phyloP scores from a whole-genome alignment of 202 grass and related monocot genomes.

The Eragrostis tef region DNA sequence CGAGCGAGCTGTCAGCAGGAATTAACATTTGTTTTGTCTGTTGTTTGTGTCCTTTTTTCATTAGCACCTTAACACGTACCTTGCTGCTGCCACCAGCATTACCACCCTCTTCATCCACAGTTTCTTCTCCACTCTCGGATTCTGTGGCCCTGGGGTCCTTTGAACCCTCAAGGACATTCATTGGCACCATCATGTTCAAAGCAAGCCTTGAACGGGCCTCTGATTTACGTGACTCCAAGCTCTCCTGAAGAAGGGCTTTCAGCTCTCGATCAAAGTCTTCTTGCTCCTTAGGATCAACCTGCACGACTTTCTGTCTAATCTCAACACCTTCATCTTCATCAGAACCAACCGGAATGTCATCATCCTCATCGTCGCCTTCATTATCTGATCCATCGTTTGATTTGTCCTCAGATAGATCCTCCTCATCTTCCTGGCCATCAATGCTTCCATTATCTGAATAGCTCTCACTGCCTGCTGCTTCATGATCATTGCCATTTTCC shows the following conservation, averaged over 20 bases:
- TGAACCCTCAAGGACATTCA: slow-evolving; percentile 88
- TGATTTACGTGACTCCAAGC: slow-evolving; percentile 83
- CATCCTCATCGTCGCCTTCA: slow-evolving; percentile 82
- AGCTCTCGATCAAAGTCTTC: slow-evolving; percentile 95
- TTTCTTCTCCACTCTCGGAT: slow-evolving; percentile 93
- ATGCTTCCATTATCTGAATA: slow-evolving; percentile 86
- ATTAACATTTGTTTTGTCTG: slow-evolving; percentile 95
- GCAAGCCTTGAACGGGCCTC: slow-evolving; percentile 75
- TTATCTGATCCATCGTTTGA: slow-evolving; percentile 81
- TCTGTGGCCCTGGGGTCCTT: slow-evolving; percentile 60
- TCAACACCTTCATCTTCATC: slow-evolving; percentile 89
- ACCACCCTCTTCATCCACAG: slow-evolving; percentile 81
- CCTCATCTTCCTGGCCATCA: slow-evolving; percentile 80
- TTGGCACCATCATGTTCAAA: slow-evolving; percentile 96
- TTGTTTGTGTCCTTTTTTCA: slow-evolving; percentile 97
- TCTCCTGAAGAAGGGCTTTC: slow-evolving; percentile 93
- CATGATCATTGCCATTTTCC: slow-evolving; percentile 70
- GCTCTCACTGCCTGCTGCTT: slow-evolving; percentile 75
- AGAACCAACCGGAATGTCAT: slow-evolving; percentile 72
- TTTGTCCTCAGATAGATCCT: slow-evolving; percentile 81
- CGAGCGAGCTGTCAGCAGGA: slow-evolving; percentile 77
- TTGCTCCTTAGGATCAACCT: slow-evolving; percentile 89
- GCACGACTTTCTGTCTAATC: slow-evolving; percentile 76
- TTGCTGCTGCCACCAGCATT: slow-evolving; percentile 61
- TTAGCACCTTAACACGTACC: slow-evolving; percentile 89